Conservation (phyloP, 208 protist species). For the Entamoeba invadens region DNA sequence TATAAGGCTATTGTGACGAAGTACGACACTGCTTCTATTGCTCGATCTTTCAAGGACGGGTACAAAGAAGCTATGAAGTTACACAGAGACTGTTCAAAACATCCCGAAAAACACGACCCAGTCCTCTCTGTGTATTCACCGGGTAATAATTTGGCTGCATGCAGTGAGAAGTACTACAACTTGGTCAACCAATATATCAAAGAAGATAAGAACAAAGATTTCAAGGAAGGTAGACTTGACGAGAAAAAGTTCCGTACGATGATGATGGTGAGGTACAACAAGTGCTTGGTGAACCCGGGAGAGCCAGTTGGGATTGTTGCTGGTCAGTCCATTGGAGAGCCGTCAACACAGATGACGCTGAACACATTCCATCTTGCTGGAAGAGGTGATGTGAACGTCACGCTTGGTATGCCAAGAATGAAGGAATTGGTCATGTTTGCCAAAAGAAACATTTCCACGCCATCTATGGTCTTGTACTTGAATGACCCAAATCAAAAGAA, state of each 20-base stretch:
- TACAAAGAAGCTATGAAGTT: not conserved
- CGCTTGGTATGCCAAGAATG: constrained; percentile 94
- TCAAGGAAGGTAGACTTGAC: not conserved
- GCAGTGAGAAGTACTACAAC: constrained; percentile 34
- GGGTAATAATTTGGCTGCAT: constrained; percentile 28
- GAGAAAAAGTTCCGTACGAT: constrained; percentile 10
- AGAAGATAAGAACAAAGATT: not conserved
- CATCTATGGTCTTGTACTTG: constrained; percentile 47
- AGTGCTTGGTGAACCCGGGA: constrained; percentile 52
- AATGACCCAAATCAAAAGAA: constrained; percentile 11
- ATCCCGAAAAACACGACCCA: constrained; percentile 17
- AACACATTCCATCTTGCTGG: constrained; percentile 99
- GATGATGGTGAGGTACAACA: constrained; percentile 44
- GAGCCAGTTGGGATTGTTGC: constrained; percentile 85
- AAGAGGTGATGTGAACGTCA: constrained; percentile 90
- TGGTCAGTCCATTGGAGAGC: constrained; percentile 89
- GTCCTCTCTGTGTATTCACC: constrained; percentile 24
- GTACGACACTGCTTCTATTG: not conserved
- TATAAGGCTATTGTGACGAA: constrained; percentile 8
- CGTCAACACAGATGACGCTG: constrained; percentile 98
- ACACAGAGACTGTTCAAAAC: not conserved
- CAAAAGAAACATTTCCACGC: constrained; percentile 47
- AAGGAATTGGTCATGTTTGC: constrained; percentile 92
- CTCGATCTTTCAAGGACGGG: not conserved
- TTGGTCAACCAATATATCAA: constrained; percentile 33